phyloP scores from a whole-genome alignment of 495 filamentous ascomycete species.

The Penicillium arizonense region DNA sequence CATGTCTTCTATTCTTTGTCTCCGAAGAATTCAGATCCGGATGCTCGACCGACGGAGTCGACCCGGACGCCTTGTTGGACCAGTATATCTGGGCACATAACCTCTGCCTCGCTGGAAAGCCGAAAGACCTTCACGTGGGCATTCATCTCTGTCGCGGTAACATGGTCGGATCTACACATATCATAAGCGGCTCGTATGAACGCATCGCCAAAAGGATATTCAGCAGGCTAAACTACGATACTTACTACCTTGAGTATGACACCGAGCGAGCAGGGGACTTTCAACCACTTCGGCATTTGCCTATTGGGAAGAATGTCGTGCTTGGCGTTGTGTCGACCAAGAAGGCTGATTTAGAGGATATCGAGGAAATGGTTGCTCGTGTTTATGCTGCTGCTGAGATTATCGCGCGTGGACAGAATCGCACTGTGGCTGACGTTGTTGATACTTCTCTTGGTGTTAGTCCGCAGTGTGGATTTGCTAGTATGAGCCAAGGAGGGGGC shows the following conservation, averaged over 20 bases:
- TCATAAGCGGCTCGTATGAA: constrained; percentile 60
- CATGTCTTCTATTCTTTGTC: constrained; percentile 14
- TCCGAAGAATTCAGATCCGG: constrained; percentile 15
- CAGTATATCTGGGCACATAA: constrained; percentile 61
- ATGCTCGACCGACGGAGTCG: constrained; percentile 9
- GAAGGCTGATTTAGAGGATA: constrained; percentile 9
- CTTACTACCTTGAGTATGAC: constrained; percentile 25
- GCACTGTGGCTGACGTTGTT: constrained; percentile 38
- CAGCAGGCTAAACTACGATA: constrained; percentile 16
- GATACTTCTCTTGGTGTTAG: constrained; percentile 55
- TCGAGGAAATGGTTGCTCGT: constrained; percentile 41
- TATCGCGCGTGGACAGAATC: constrained; percentile 45
- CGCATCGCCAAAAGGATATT: constrained; percentile 39
- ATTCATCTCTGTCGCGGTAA: constrained; percentile 64
- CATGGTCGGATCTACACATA: constrained; percentile 47
- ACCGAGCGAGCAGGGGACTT: constrained; percentile 18
- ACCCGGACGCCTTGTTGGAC: constrained; percentile 49
- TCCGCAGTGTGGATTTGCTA: constrained; percentile 66
- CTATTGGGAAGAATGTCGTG: constrained; percentile 20
- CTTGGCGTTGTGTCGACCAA: constrained; percentile 22
- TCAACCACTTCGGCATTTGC: constrained; percentile 18
- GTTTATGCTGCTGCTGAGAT: constrained; percentile 54
- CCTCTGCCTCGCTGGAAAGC: constrained; percentile 52
- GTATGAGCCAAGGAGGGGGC: constrained; percentile 48
- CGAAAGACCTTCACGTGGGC: constrained; percentile 57